Percentiles rank a stretch among this genome's conserved stretches.
Conservation (phyloP, 305 asterid species). For the Solanum chacoense region DNA sequence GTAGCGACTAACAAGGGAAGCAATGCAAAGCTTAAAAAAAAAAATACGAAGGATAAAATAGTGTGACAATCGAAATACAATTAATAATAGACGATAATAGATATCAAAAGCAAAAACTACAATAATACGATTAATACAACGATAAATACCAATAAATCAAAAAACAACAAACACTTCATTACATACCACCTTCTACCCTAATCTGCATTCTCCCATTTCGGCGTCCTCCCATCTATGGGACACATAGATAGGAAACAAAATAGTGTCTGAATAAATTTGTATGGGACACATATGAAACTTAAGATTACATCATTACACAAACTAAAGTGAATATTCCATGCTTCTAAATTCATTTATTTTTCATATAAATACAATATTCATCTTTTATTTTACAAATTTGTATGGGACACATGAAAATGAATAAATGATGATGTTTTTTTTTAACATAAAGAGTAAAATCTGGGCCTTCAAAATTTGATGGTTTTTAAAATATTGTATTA, state of each 20-base stretch:
- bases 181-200: background rate
- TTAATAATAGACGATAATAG: no score
- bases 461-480: background rate
- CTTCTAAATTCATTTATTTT: background rate
- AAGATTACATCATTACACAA: background rate
- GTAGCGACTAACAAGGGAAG: background rate
- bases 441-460: background rate
- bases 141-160: no score
- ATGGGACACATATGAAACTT: background rate
- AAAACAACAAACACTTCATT: no score
- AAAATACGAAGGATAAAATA: background rate
- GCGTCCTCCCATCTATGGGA: background rate
- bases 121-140: no score
- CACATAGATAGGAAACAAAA: background rate
- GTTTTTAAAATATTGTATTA: background rate
- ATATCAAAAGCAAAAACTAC: no score
- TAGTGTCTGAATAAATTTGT: background rate
- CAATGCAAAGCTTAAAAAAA: background rate
- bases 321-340: background rate
- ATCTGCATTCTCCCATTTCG: fast-evolving
- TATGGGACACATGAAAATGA: background rate
- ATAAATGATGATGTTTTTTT: background rate
- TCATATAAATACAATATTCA: background rate
- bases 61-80: no score
- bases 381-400: background rate